Evolutionary conservation across 2,329 filamentous ascomycete genomes (phyloP).

Genomic region (Drechslerella dactyloides): DNA sequence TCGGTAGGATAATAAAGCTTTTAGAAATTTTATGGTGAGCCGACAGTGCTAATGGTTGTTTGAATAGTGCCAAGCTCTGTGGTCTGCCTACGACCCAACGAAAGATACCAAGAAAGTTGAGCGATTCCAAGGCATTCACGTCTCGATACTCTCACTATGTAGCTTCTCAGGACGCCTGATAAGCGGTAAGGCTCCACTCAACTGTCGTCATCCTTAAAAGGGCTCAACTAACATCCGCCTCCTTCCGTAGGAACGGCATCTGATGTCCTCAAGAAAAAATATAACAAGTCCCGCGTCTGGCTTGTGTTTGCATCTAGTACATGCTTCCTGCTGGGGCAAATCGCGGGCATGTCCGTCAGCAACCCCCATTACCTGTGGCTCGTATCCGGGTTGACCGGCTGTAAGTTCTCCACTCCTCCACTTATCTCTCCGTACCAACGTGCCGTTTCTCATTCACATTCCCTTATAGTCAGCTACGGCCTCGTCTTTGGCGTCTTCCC

Average conservation of each 20-base stretch:
- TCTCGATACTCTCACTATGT: conserved; percentile 88
- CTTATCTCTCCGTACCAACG: conserved; percentile 1
- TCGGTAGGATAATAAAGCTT: conserved; percentile 47
- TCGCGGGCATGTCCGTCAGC: conserved; percentile 74
- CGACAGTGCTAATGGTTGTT: background rate
- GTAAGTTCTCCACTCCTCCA: conserved; percentile 37
- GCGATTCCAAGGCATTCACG: conserved; percentile 84
- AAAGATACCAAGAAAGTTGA: conserved; percentile 77
- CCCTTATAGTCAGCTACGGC: conserved; percentile 73
- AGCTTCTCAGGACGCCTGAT: conserved; percentile 82
- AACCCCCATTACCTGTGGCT: conserved; percentile 78
- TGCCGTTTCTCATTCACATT: background rate
- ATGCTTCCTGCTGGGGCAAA: conserved; percentile 80
- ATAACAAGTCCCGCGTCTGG: conserved; percentile 85
- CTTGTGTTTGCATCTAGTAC: conserved; percentile 78
- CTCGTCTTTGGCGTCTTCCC: conserved; percentile 94
- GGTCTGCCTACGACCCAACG: conserved; percentile 80
- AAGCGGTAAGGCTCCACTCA: conserved; percentile 66
- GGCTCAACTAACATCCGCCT: conserved; percentile 4
- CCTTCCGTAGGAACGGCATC: conserved; percentile 74
- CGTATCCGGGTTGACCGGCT: conserved; percentile 81
- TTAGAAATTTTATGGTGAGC: background rate
- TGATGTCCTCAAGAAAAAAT: conserved; percentile 82
- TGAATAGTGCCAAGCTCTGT: conserved; percentile 72
- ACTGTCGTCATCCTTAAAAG: background rate